Percentiles rank a stretch among this genome's conserved stretches.
These are phyloP conservation scores for Pichia occidentalis DNA, from an alignment of 805 yeast species.

Conservation along the genomic window DNA sequence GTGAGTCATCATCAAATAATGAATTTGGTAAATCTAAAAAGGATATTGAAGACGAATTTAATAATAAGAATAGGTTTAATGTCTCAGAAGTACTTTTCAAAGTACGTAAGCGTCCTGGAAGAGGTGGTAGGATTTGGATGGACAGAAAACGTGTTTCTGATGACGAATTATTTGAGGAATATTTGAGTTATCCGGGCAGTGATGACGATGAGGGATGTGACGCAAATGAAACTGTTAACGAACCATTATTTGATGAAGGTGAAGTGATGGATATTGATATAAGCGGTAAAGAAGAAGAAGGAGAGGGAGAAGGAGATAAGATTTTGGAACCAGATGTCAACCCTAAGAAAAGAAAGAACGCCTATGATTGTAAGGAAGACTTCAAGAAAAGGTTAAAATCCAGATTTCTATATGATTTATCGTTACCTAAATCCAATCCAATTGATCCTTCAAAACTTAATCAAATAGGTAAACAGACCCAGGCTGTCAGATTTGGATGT, in stretches of 20 bases:
- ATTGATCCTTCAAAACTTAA: constrained; percentile 81
- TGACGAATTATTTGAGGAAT: constrained; percentile 29
- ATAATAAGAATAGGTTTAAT: constrained; percentile 21
- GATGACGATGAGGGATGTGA: constrained; percentile 21
- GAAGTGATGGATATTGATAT: constrained; percentile 38
- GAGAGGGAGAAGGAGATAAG: constrained; percentile 7
- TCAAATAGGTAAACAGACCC: constrained; percentile 79
- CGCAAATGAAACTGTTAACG: constrained; percentile 2
- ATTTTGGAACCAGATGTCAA: no score
- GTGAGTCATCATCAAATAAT: constrained; percentile 19
- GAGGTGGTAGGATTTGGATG: constrained; percentile 61
- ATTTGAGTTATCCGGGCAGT: constrained; percentile 35
- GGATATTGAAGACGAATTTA: constrained; percentile 12
- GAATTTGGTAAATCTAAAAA: constrained; percentile 20
- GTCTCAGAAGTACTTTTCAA: constrained; percentile 49
- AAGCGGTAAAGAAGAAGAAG: constrained; percentile 2
- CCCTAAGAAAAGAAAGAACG: constrained; percentile 22
- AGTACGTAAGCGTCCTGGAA: constrained; percentile 68
- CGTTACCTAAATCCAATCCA: constrained; percentile 38
- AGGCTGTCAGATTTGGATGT: constrained; percentile 83
- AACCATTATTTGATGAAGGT: constrained; percentile 17
- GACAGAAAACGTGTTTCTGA: constrained; percentile 55
- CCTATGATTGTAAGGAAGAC: constrained; percentile 31
- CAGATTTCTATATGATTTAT: constrained; percentile 45
- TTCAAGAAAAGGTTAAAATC: constrained; percentile 38